Percentiles rank a stretch among this genome's conserved stretches.
phyloP scores from a whole-genome alignment of 2,329 filamentous ascomycete genomes.

The Corinectria fuckeliana region DNA sequence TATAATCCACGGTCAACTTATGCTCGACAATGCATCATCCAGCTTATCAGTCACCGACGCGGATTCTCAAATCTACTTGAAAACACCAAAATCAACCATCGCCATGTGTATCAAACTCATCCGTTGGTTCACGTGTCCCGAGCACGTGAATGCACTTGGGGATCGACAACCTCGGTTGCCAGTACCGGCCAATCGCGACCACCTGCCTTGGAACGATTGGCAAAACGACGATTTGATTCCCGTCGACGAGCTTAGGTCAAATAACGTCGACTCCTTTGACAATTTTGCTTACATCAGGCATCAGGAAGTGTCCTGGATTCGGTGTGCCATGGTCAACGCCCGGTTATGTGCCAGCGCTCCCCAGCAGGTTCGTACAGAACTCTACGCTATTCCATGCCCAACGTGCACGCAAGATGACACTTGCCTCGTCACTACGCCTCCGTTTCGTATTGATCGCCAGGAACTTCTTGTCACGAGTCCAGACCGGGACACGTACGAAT shows the following conservation, averaged over 20 bases:
- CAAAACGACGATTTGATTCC: not conserved
- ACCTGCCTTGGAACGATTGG: not conserved
- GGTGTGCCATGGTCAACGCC: constrained; percentile 16
- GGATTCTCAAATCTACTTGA: not conserved
- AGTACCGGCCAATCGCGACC: not conserved
- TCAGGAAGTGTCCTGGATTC: constrained; percentile 15
- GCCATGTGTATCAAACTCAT: constrained; percentile 25
- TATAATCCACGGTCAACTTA: not conserved
- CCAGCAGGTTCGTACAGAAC: constrained; percentile 14
- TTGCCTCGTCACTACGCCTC: constrained; percentile 3
- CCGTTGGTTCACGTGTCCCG: constrained; percentile 26
- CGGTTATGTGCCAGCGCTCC: constrained; percentile 1
- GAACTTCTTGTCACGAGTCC: not conserved
- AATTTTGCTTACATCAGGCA: constrained; percentile 19
- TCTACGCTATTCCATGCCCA: constrained; percentile 22
- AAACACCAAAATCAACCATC: not conserved
- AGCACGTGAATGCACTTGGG: not conserved
- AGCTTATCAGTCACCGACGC: not conserved
- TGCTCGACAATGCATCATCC: not conserved
- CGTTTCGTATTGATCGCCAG: not conserved
- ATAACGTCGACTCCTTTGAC: not conserved
- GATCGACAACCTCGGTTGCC: not conserved
- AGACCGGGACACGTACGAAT: not conserved
- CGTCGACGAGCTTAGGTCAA: not conserved
- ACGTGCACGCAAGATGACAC: constrained; percentile 20